Evolutionary conservation across 2,329 filamentous ascomycete genomes (phyloP).

Genomic region (Calonectria hongkongensis): DNA sequence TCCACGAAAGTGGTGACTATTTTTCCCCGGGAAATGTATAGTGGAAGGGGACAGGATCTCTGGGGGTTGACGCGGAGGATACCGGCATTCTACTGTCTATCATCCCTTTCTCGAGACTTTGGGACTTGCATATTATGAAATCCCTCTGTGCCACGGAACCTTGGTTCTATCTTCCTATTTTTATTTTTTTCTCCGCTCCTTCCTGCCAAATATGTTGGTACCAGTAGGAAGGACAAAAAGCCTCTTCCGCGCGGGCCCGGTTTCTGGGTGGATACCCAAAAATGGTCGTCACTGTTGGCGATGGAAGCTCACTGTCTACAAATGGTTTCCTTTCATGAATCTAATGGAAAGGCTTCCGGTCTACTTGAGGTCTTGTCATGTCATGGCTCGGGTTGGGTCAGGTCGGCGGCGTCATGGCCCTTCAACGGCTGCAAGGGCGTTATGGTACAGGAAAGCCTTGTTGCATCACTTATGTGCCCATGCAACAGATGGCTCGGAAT

Average conservation of each 20-base stretch:
- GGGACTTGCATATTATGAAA: slow-evolving; percentile 6
- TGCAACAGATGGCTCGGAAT: slow-evolving; percentile 25
- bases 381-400: not conserved
- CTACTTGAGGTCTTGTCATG: not conserved
- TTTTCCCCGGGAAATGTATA: slow-evolving; percentile 14
- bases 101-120: slow-evolving; percentile 11
- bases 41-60: slow-evolving; percentile 6
- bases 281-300: not conserved
- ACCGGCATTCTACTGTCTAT: not conserved
- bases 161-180: slow-evolving; percentile 7
- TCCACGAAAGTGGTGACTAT: slow-evolving; percentile 11
- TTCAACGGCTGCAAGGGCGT: not conserved
- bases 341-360: not conserved
- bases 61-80: slow-evolving; percentile 15
- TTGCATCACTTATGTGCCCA: slow-evolving; percentile 22
- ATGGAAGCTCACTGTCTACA: slow-evolving; percentile 11
- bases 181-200: not conserved
- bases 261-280: slow-evolving; percentile 1
- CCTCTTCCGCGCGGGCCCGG: not conserved
- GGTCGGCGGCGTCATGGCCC: not conserved
- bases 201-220: not conserved
- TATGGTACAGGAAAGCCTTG: slow-evolving; percentile 13
- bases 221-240: not conserved
- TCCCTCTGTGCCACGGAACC: not conserved
- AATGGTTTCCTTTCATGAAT: slow-evolving; percentile 8